A percentile compares a stretch with the other conserved stretches of the same genome.
These are phyloP conservation scores for Daldinia eschscholtzii DNA, from an alignment of 2,329 filamentous ascomycete genomes.

Conservation along the genomic window DNA sequence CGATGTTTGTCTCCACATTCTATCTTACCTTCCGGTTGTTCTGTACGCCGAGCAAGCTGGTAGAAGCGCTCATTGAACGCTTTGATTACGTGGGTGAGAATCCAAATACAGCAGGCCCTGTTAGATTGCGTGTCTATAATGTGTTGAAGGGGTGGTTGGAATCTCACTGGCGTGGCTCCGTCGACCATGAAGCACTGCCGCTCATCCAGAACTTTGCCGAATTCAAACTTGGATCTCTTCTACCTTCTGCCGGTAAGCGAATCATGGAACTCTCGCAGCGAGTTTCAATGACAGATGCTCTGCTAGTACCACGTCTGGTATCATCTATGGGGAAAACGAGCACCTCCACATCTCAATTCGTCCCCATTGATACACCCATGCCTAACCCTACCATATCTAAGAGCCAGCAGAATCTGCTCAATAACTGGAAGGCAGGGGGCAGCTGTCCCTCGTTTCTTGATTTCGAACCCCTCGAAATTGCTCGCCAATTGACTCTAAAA, in stretches of 20 bases:
- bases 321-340: conserved; percentile 91
- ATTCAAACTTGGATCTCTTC: conserved; percentile 72
- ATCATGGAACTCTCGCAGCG: conserved; percentile 83
- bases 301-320: conserved; percentile 83
- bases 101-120: conserved; percentile 79
- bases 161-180: conserved; percentile 89
- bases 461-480: conserved; percentile 91
- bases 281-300: conserved; percentile 78
- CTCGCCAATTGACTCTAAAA: conserved; percentile 91
- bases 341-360: conserved; percentile 77
- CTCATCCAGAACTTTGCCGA: conserved; percentile 86
- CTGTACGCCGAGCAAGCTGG: conserved; percentile 82
- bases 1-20: conserved; percentile 92
- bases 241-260: conserved; percentile 84
- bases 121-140: conserved; percentile 93
- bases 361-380: conserved; percentile 77
- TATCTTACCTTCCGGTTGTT: conserved; percentile 97
- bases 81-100: conserved; percentile 92
- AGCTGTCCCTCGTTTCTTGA: conserved; percentile 81
- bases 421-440: conserved; percentile 80
- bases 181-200: conserved; percentile 80
- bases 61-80: conserved; percentile 85
- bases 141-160: conserved; percentile 98
- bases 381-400: conserved; percentile 79
- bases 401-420: conserved; percentile 79